Evolutionary conservation across 306 rosid species (phyloP).

Genomic region (Macrotyloma uniflorum): DNA sequence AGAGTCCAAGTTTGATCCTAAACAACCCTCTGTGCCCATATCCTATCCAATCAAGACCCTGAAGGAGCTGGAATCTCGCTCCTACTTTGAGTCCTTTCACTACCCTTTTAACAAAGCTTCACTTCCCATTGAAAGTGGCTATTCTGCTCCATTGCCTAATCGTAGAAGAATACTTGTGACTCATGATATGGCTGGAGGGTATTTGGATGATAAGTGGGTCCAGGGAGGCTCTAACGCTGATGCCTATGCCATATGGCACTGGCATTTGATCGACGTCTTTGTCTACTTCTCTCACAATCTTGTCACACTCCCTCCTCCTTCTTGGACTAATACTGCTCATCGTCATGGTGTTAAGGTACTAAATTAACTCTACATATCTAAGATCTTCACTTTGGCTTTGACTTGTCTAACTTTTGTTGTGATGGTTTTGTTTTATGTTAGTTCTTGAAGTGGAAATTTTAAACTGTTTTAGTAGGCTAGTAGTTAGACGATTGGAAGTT

Average conservation of each 20-base stretch:
- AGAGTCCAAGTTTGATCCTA: background rate
- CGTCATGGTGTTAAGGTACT: background rate
- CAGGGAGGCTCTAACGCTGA: background rate
- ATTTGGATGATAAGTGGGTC: background rate
- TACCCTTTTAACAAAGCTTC: slow-evolving; percentile 12
- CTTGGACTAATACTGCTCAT: slow-evolving; percentile 8
- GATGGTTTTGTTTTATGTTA: background rate
- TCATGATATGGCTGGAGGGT: slow-evolving; percentile 9
- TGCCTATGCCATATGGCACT: slow-evolving; percentile 5
- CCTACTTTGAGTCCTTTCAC: background rate
- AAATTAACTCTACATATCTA: background rate
- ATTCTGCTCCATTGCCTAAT: background rate
- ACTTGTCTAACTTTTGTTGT: background rate
- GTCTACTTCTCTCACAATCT: slow-evolving; percentile 1
- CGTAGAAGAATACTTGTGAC: background rate
- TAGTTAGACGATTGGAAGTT: background rate
- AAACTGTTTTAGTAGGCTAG: background rate
- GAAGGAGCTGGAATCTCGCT: background rate
- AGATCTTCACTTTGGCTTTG: background rate
- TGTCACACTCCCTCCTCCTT: slow-evolving; percentile 6
- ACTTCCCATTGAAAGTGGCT: background rate
- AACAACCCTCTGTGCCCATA: background rate
- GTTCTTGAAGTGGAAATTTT: background rate
- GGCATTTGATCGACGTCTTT: background rate
- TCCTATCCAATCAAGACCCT: background rate